Base-by-base conservation (phyloP, 202 grass and related monocot genomes). In the Schoenoplectus triqueter region DNA sequence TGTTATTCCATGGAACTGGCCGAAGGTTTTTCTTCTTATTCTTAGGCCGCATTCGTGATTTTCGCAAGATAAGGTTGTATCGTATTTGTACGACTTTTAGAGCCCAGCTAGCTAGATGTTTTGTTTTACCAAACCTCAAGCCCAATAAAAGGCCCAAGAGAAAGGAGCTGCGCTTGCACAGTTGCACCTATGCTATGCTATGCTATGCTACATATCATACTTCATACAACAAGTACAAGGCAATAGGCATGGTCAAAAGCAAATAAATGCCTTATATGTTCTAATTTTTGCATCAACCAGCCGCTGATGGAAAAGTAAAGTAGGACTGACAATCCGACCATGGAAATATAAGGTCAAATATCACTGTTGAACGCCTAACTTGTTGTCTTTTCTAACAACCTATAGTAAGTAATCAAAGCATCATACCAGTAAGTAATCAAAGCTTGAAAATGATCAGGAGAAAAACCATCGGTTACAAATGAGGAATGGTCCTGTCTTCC, bases 401-500 rank as follows among this genome's bases (percentile, higher is more conserved):
- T 9, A 72, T 49, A 48, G 44, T 48, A 48, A 49, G 6, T 1
- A 31, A 31, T 51, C 31, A 31, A 31, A 31, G 31, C 31, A 31
- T 31, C 31, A 31, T 31, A 31, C 31, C 31, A 31, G 31, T 31
- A 31, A 31, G 31, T 31, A 31, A 31, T 31, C 31, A 31, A 31
- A 31, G 31, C 31, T 31, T 31, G 31, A 31, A 31, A 31, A 31
- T 31, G 31, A 31, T 31, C 31, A 31, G 31, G 31, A 31, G 31
- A 31, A 31, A 31, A 31, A 31, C 31, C 31, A 31, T 31, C 31
- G 31, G 31, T 31, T 31, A 31, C 31, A 31, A 31, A 31, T 31
- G 31, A 89, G 40, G 85, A 95, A 95, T 0, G 92, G 95, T 1
- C 95, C 91, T 0, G 92, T 95, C 91, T 98, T 92, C 51, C 91